Conservation (phyloP, 129 eudicot species). For the Lonicera japonica region DNA sequence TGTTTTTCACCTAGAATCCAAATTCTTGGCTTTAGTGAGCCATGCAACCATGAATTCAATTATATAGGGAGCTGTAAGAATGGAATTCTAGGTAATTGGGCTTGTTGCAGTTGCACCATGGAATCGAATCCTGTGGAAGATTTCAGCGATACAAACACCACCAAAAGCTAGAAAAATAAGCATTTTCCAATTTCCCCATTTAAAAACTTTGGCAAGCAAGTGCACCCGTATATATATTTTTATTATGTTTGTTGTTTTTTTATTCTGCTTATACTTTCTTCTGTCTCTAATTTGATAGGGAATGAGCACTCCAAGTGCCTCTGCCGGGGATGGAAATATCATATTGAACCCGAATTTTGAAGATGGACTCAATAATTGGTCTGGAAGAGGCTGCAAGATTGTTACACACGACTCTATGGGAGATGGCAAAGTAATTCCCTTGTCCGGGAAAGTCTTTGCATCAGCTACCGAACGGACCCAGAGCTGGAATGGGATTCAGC, state of each 20-base stretch:
- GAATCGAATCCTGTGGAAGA: no score
- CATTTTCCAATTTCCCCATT: no score
- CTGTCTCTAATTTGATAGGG: constrained; percentile 22
- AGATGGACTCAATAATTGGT: constrained; percentile 71
- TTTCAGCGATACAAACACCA: no score
- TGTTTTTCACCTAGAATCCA: no score
- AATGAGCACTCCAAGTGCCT: constrained; percentile 9
- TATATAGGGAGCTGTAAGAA: no score
- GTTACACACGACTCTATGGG: constrained; percentile 52
- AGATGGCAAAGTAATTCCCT: constrained; percentile 57
- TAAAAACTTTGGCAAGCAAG: no score
- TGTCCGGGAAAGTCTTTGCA: constrained; percentile 77
- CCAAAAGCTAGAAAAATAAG: no score
- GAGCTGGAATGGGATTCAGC: constrained; percentile 92
- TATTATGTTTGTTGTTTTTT: neutral
- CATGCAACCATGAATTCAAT: no score
- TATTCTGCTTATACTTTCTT: neutral
- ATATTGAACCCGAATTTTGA: constrained; percentile 70
- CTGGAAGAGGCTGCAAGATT: constrained; percentile 90
- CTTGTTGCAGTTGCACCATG: no score
- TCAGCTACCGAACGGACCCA: constrained; percentile 68
- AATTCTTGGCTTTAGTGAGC: no score
- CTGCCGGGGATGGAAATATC: constrained; percentile 43
- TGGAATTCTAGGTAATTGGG: no score
- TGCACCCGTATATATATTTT: no score